Base-by-base conservation (phyloP, 768 basidiomycete genomes). In the Sistotremastrum niveocremeum region DNA sequence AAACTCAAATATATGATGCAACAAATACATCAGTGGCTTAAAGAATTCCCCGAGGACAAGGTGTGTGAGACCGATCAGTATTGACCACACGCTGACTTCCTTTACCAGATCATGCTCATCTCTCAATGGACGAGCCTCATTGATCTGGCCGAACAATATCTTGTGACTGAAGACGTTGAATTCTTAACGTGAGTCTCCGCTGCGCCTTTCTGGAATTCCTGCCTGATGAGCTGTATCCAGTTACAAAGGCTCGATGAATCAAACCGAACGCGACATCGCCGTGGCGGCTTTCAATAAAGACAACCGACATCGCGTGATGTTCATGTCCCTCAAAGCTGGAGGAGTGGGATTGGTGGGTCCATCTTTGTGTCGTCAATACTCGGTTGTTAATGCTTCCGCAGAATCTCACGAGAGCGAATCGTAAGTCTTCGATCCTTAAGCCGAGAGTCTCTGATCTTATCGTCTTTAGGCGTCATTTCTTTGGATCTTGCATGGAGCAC, bases 1-100 rank as follows among this genome's bases (percentile, higher is more conserved):
- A 85, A 84, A 68, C 81, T 84, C 80, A 77, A 77, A 73, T 65
- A 61, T 42, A 77, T 77, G 74, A 83, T 82, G 70, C 65, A 76
- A n/a, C 58, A 67, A 7, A 57, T 84, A 4, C 48, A 61, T 35
- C 58, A 65, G 33, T 65, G 72, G 51, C 59, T 67, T n/a, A 56
- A 68, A 40, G 62, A 69, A 20, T 57, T 68, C 48, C 74, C 76
- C 2, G 71, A 74, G 8, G 79, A 82, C 54, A 84, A 81, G 71
- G 79, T 75, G 20, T 12, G 59, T 46, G 12, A 31, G 34, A 35
- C 6, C 38, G n/a, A 41, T 33, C 34, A 32, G 12, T 36, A 20
- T 7, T 40, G 45, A 7, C 32, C 9, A 29, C 29, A 32, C n/a
- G 38, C 46, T 46, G 46, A 4, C 30, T 6, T 40, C 8, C 35